A percentile compares a stretch with the other conserved stretches of the same genome.
Evolutionary conservation across 257 asterid genomes (phyloP).

Genomic region (Solanum lignicaule): DNA sequence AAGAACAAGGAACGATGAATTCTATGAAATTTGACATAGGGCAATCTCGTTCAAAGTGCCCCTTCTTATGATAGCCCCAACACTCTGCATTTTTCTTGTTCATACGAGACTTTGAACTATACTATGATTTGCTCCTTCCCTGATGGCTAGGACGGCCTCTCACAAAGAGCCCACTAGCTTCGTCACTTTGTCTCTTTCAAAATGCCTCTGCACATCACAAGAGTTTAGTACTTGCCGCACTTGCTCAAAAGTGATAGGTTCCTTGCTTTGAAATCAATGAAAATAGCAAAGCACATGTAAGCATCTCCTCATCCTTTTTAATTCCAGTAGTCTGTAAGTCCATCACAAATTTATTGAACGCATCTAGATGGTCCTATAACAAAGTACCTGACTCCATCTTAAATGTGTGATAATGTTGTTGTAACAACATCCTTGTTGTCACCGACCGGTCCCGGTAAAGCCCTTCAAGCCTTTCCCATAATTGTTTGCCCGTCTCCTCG

Average conservation of each 20-base stretch:
- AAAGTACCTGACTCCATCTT: neutral
- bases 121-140: neutral
- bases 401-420: neutral
- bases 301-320: neutral
- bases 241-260: neutral
- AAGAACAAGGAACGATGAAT: neutral
- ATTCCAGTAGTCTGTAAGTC: neutral
- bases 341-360: neutral
- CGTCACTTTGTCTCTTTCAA: neutral
- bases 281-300: neutral
- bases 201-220: neutral
- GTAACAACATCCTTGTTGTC: neutral
- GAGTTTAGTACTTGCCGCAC: neutral
- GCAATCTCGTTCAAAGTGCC: neutral
- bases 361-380: neutral
- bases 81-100: neutral
- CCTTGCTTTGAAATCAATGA: neutral
- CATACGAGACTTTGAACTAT: neutral
- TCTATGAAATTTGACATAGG: neutral
- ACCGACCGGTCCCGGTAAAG: neutral
- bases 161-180: neutral
- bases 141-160: neutral
- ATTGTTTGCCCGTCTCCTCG: neutral
- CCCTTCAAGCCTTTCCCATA: neutral
- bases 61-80: neutral